These are phyloP conservation scores for Hysterium pulicare DNA, from an alignment of 2,329 filamentous ascomycete species.

Conservation along the genomic window DNA sequence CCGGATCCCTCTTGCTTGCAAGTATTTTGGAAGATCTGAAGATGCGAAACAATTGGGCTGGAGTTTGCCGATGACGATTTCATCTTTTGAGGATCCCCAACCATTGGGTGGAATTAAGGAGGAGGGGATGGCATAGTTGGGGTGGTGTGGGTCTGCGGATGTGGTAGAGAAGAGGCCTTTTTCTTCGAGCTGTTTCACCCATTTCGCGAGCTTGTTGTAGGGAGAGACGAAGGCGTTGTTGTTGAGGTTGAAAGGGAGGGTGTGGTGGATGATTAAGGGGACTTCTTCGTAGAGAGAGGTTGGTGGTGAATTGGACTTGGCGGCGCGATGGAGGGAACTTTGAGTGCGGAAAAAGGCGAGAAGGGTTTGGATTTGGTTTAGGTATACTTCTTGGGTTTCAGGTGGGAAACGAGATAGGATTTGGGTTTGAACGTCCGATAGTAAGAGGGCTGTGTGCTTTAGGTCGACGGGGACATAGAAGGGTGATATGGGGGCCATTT, in stretches of 20 bases:
- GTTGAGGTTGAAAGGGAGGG: not conserved
- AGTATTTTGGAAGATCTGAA: constrained; percentile 1
- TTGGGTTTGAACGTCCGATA: not conserved
- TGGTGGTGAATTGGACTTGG: not conserved
- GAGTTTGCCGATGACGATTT: too few relatives aligned
- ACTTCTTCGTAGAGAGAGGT: not conserved
- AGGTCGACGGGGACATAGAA: too few relatives aligned
- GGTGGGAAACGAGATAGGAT: not conserved
- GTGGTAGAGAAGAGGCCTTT: too few relatives aligned
- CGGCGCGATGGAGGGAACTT: too few relatives aligned
- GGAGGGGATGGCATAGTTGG: too few relatives aligned
- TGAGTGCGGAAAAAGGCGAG: not conserved
- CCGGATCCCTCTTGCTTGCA: constrained; percentile 1
- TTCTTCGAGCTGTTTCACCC: not conserved
- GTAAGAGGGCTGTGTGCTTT: not conserved
- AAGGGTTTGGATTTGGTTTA: not conserved
- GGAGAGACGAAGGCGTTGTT: not conserved
- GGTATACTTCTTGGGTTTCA: not conserved
- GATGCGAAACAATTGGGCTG: constrained; percentile 52
- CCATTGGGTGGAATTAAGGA: too few relatives aligned
- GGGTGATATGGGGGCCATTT: too few relatives aligned
- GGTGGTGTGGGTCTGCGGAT: too few relatives aligned
- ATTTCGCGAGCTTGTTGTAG: not conserved
- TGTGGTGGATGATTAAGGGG: not conserved
- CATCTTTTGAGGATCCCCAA: too few relatives aligned